Conservation (phyloP, 495 filamentous ascomycete species). For the Parmelia sp. region DNA sequence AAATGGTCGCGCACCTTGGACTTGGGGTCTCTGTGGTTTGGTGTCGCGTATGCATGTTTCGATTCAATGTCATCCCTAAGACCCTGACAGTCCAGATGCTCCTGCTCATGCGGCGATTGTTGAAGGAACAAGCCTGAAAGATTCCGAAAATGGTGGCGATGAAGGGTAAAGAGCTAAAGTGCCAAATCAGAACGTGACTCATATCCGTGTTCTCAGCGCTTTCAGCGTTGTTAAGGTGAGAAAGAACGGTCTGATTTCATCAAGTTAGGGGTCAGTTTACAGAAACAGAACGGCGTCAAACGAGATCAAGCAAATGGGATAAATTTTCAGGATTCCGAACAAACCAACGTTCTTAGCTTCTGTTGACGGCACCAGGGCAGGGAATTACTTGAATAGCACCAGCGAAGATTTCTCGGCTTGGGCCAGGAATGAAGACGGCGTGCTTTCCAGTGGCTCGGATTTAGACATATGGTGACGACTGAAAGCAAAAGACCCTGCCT, state of each 20-base stretch:
- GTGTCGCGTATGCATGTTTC: neutral
- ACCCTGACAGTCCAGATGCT: neutral
- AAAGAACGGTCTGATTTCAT: neutral
- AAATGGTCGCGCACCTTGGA: neutral
- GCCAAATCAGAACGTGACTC: neutral
- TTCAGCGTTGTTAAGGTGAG: neutral
- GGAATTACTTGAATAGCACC: neutral
- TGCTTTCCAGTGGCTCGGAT: neutral
- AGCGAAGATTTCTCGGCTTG: neutral
- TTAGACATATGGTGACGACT: neutral
- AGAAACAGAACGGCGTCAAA: neutral
- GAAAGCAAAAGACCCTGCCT: neutral
- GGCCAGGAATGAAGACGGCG: neutral
- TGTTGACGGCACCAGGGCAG: neutral
- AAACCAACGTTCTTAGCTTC: neutral
- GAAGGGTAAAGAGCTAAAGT: neutral
- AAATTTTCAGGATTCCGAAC: neutral
- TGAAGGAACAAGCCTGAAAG: neutral
- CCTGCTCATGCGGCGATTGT: neutral
- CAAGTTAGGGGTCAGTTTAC: neutral
- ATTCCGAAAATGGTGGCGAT: neutral
- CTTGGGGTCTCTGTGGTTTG: neutral
- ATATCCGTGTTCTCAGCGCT: neutral
- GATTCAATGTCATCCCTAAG: neutral
- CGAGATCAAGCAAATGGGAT: neutral